A percentile compares a stretch with the other conserved stretches of the same genome.
phyloP scores from a whole-genome alignment of 768 basidiomycete species.

The Chalciporus piperatus region DNA sequence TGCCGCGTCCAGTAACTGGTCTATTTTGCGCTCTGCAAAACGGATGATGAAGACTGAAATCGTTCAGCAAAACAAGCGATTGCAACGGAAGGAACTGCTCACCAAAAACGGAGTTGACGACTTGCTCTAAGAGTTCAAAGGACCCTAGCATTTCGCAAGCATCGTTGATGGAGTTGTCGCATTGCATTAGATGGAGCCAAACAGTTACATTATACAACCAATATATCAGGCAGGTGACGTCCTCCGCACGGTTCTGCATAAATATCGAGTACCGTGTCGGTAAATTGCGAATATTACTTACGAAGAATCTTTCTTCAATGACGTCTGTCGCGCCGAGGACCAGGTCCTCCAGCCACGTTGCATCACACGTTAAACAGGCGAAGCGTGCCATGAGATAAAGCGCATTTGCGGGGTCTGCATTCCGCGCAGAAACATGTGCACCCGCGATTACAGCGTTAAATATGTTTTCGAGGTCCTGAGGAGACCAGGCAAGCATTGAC shows the following conservation, averaged over 20 bases:
- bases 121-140: slow-evolving; percentile 84
- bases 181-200: slow-evolving; percentile 88
- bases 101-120: slow-evolving; percentile 95
- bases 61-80: slow-evolving; percentile 1
- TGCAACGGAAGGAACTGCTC: slow-evolving; percentile 15
- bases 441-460: slow-evolving; percentile 80
- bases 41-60: slow-evolving; percentile 88
- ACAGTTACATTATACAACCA: slow-evolving; percentile 93
- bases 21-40: slow-evolving; percentile 84
- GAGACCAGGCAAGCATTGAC: slow-evolving; percentile 93
- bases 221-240: slow-evolving; percentile 83
- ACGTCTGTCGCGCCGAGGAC: slow-evolving; percentile 87
- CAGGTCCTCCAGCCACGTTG: slow-evolving; percentile 90
- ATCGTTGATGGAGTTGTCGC: slow-evolving; percentile 73
- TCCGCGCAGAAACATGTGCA: slow-evolving; percentile 65
- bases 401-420: slow-evolving; percentile 86
- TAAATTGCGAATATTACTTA: slow-evolving; percentile 41
- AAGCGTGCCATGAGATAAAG: slow-evolving; percentile 90
- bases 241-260: slow-evolving; percentile 73
- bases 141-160: slow-evolving; percentile 83
- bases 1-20: slow-evolving; percentile 77
- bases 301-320: slow-evolving; percentile 91
- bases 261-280: slow-evolving; percentile 9
- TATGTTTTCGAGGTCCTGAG: slow-evolving; percentile 69
- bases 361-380: slow-evolving; percentile 88